phyloP scores from a whole-genome alignment of 805 yeast genomes.

The Candida manassasensis region DNA sequence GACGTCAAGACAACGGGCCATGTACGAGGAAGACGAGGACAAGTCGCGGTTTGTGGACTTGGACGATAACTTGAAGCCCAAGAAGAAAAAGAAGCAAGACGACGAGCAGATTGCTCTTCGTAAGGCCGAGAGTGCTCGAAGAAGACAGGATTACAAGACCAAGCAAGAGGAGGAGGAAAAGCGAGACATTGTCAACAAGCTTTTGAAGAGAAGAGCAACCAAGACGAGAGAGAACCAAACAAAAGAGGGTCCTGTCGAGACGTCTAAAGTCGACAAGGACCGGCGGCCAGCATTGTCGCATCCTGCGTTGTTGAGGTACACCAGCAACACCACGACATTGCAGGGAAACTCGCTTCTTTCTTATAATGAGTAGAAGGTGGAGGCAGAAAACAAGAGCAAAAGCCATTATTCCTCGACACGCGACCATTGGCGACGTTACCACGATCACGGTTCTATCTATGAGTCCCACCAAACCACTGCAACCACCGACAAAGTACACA shows the following conservation, averaged over 20 bases:
- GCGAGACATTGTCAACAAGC: slow-evolving; percentile 81
- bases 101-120: slow-evolving; percentile 81
- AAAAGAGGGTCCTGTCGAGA: slow-evolving; percentile 22
- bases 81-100: slow-evolving; percentile 55
- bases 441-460: no score
- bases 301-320: slow-evolving; percentile 42
- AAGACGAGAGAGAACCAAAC: slow-evolving; percentile 46
- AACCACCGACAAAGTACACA: no score
- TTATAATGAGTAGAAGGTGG: neutral
- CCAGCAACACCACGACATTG: slow-evolving; percentile 11
- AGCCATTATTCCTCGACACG: no score
- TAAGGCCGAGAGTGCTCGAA: slow-evolving; percentile 83
- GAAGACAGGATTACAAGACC: slow-evolving; percentile 79
- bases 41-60: slow-evolving; percentile 23
- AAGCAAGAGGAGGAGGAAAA: slow-evolving; percentile 88
- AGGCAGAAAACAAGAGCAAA: no score
- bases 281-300: slow-evolving; percentile 43
- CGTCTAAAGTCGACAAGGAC: slow-evolving; percentile 20
- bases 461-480: no score
- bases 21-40: slow-evolving; percentile 20
- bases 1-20: slow-evolving; percentile 55
- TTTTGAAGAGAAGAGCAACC: slow-evolving; percentile 78
- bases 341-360: slow-evolving; percentile 14
- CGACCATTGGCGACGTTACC: no score
- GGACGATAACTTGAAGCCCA: slow-evolving; percentile 18